A percentile compares a stretch with the other conserved stretches of the same genome.
phyloP scores from a whole-genome alignment of 768 basidiomycete genomes.

The Russula dissimulans region DNA sequence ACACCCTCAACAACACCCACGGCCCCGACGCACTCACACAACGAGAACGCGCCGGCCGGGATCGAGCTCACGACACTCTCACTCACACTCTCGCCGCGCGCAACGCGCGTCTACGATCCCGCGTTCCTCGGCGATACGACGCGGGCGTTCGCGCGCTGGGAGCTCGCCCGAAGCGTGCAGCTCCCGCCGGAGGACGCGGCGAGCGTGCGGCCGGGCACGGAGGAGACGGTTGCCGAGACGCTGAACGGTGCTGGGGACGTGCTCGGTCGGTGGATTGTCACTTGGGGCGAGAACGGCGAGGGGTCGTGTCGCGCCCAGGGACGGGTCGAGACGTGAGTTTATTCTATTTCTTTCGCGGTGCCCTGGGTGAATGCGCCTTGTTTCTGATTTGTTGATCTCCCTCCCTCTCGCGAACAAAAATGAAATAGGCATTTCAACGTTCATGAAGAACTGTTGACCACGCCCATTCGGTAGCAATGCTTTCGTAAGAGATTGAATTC shows the following conservation, averaged over 20 bases:
- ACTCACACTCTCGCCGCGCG: slow-evolving; percentile 46
- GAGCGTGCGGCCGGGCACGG: slow-evolving; percentile 36
- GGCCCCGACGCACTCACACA: slow-evolving; percentile 15
- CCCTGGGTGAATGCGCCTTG: too few relatives aligned
- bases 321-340: slow-evolving; percentile 50
- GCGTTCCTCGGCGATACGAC: slow-evolving; percentile 57
- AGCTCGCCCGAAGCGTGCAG: slow-evolving; percentile 48
- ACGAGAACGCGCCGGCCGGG: slow-evolving; percentile 32
- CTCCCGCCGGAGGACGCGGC: slow-evolving; percentile 33
- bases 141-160: slow-evolving; percentile 75
- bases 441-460: slow-evolving; percentile 38
- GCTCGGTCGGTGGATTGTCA: slow-evolving; percentile 70
- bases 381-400: too few relatives aligned
- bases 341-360: too few relatives aligned
- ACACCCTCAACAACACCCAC: slow-evolving; percentile 8
- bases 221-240: slow-evolving; percentile 80
- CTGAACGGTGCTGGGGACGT: slow-evolving; percentile 46
- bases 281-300: slow-evolving; percentile 57
- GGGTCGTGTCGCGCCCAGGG: slow-evolving; percentile 60
- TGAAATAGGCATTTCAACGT: slow-evolving; percentile 40
- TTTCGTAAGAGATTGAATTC: too few relatives aligned
- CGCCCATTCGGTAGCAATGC: slow-evolving; percentile 13
- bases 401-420: too few relatives aligned
- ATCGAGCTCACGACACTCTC: slow-evolving; percentile 66
- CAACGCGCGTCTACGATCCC: slow-evolving; percentile 69